Evolutionary conservation across 805 yeast genomes (phyloP).

Genomic region (Maudiozyma turicensis): DNA sequence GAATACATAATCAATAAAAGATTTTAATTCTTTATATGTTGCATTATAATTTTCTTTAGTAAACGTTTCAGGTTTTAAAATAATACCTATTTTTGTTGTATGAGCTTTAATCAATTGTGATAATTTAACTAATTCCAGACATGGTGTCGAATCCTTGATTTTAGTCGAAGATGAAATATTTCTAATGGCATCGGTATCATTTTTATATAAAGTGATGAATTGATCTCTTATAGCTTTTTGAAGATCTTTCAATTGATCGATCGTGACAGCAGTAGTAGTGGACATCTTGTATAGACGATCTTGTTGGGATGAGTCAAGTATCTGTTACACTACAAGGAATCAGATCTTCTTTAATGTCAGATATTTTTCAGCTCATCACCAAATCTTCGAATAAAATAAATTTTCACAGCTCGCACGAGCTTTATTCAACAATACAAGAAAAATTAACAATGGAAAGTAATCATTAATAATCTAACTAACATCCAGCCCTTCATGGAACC

Average conservation of each 20-base stretch:
- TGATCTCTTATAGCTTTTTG: constrained; percentile 15
- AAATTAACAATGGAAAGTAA: no score
- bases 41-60: constrained; percentile 15
- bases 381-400: no score
- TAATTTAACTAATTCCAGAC: constrained; percentile 47
- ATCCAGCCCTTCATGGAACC: no score
- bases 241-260: constrained; percentile 43
- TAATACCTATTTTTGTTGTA: constrained; percentile 51
- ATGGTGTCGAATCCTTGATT: constrained; percentile 21
- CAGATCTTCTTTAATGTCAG: no score
- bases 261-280: not conserved
- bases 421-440: no score
- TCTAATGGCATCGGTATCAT: constrained; percentile 11
- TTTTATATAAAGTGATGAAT: constrained; percentile 16
- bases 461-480: no score
- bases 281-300: no score
- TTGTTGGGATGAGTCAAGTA: no score
- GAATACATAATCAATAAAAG: constrained; percentile 20
- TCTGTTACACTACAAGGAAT: no score
- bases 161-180: constrained; percentile 17
- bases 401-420: no score
- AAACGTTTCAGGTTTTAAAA: constrained; percentile 20
- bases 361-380: no score
- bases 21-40: constrained; percentile 22
- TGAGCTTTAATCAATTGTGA: constrained; percentile 59